phyloP scores from a whole-genome alignment of 1,139 yeast species.

The Zygoascus sp. region DNA sequence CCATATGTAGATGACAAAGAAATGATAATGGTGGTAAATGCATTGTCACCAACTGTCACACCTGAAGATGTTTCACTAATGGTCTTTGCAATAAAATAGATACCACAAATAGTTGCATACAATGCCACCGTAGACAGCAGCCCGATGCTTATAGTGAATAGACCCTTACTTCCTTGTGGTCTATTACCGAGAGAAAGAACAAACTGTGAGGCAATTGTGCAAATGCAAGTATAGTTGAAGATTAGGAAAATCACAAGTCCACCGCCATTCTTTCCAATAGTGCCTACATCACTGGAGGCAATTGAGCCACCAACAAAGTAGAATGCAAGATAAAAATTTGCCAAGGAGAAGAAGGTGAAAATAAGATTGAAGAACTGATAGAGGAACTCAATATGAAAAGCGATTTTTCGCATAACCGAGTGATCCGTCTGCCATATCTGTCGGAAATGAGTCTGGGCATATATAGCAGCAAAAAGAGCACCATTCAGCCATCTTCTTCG shows the following conservation, averaged over 20 bases:
- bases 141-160: constrained; percentile 68
- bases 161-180: constrained; percentile 81
- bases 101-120: constrained; percentile 77
- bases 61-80: constrained; percentile 41
- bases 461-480: constrained; percentile 93
- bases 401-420: constrained; percentile 65
- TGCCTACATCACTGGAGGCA: constrained; percentile 43
- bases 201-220: constrained; percentile 77
- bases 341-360: constrained; percentile 85
- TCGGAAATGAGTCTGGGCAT: constrained; percentile 71
- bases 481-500: constrained; percentile 98
- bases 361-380: constrained; percentile 73
- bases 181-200: constrained; percentile 92
- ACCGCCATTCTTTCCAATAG: constrained; percentile 60
- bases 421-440: constrained; percentile 88
- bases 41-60: constrained; percentile 39
- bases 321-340: constrained; percentile 85
- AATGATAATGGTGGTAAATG: constrained; percentile 72
- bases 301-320: constrained; percentile 90
- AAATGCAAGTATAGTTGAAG: constrained; percentile 76
- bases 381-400: constrained; percentile 74
- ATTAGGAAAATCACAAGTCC: constrained; percentile 70
- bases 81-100: constrained; percentile 66
- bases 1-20: constrained; percentile 87
- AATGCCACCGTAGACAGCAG: constrained; percentile 72